Evolutionary conservation across 140 eudicot species (phyloP).

Genomic region (Bidens hawaiensis): DNA sequence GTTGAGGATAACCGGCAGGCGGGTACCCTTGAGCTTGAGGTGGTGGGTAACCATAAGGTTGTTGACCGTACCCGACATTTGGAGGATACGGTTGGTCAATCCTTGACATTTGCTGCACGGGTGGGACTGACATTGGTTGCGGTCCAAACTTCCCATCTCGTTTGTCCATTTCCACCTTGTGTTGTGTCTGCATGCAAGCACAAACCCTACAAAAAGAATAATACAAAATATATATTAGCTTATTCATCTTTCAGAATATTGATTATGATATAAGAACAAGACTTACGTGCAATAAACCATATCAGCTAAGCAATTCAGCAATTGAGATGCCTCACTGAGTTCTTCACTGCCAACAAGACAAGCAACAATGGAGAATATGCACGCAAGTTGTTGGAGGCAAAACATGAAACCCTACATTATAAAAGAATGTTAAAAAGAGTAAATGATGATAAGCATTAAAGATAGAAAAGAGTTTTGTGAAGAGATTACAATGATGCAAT

Average conservation of each 20-base stretch:
- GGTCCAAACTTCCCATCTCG: slow-evolving; percentile 86
- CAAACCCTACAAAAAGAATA: slow-evolving; percentile 61
- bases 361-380: slow-evolving; percentile 76
- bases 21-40: slow-evolving; percentile 51
- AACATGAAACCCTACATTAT: slow-evolving; percentile 73
- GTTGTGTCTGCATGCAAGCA: slow-evolving; percentile 97
- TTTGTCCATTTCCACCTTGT: slow-evolving; percentile 96
- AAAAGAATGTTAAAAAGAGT: slow-evolving; percentile 3
- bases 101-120: slow-evolving; percentile 84
- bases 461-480: slow-evolving; percentile 26
- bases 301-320: slow-evolving; percentile 66
- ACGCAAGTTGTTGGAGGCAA: slow-evolving; percentile 82
- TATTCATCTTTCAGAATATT: neutral
- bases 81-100: slow-evolving; percentile 89
- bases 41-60: slow-evolving; percentile 35
- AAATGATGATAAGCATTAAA: neutral
- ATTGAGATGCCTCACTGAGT: slow-evolving; percentile 68
- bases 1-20: slow-evolving; percentile 37
- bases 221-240: slow-evolving; percentile 4
- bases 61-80: slow-evolving; percentile 53
- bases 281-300: slow-evolving; percentile 73
- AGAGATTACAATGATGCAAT: slow-evolving; percentile 85
- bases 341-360: slow-evolving; percentile 73
- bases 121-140: slow-evolving; percentile 78
- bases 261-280: neutral